phyloP scores from a whole-genome alignment of 345 rosid genomes.

The Pseudoturritis turrita region DNA sequence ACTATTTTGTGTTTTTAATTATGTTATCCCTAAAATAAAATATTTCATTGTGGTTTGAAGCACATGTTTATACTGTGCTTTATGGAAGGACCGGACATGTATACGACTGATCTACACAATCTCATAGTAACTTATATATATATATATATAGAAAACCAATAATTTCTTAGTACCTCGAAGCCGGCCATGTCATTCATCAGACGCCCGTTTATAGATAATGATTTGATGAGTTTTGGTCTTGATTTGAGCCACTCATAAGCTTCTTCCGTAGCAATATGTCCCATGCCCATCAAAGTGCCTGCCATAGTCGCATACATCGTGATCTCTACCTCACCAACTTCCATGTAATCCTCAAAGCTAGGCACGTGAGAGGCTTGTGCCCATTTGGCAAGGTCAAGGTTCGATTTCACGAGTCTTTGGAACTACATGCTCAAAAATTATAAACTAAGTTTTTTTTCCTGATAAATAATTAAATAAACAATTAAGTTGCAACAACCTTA shows the following conservation, averaged over 20 bases:
- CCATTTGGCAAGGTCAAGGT: background rate
- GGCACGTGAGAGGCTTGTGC: background rate
- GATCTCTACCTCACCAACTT: slow-evolving; percentile 14
- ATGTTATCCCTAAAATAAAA: no score
- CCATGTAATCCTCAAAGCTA: slow-evolving; percentile 12
- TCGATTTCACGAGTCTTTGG: slow-evolving; percentile 2
- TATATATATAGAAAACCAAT: no score
- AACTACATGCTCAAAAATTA: no score
- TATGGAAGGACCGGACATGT: no score
- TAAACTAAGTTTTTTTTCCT: no score
- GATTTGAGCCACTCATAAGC: slow-evolving; percentile 9
- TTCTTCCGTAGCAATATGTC: background rate
- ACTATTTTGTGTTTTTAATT: no score
- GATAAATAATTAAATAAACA: no score
- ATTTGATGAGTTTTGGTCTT: background rate
- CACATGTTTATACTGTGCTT: no score
- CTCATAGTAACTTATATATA: background rate
- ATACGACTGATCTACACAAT: background rate
- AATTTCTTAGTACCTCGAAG: background rate
- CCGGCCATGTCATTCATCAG: slow-evolving; percentile 14
- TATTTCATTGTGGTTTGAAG: no score
- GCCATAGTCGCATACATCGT: background rate
- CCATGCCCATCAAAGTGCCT: slow-evolving; percentile 4
- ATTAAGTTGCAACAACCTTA: no score
- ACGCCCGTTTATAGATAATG: background rate